Conservation (phyloP, 306 rosid genomes). For the Corylus americana region DNA sequence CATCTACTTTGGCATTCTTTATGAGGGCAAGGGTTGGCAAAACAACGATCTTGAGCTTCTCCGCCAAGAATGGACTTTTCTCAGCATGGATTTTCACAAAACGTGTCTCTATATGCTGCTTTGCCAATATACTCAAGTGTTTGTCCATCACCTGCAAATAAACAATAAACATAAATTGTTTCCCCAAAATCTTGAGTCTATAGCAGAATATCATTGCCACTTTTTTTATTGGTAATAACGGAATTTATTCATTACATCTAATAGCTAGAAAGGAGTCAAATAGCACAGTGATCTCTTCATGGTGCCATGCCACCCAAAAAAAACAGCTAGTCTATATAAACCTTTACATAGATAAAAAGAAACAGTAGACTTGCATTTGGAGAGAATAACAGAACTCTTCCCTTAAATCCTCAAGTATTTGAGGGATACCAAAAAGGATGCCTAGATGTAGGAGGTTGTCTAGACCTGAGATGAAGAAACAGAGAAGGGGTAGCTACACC, state of each 20-base stretch:
- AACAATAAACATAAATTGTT: slow-evolving; percentile 25
- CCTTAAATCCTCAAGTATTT: too few relatives aligned
- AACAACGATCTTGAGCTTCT: slow-evolving; percentile 84
- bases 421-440: too few relatives aligned
- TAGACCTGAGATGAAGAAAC: too few relatives aligned
- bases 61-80: slow-evolving; percentile 93
- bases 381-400: neutral
- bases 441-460: too few relatives aligned
- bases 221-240: neutral
- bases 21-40: slow-evolving; percentile 94
- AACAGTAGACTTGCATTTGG: neutral
- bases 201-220: neutral
- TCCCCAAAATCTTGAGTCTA: slow-evolving; percentile 19
- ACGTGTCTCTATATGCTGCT: slow-evolving; percentile 92
- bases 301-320: neutral
- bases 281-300: neutral
- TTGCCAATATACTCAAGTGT: slow-evolving; percentile 74
- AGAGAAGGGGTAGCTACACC: too few relatives aligned
- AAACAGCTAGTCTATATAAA: neutral
- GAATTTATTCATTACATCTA: too few relatives aligned
- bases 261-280: neutral
- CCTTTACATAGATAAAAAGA: neutral
- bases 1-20: slow-evolving; percentile 93
- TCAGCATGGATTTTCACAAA: slow-evolving; percentile 82
- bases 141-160: slow-evolving; percentile 85